Evolutionary conservation across 768 basidiomycete genomes (phyloP).

Genomic region (Boletus barrowsii): DNA sequence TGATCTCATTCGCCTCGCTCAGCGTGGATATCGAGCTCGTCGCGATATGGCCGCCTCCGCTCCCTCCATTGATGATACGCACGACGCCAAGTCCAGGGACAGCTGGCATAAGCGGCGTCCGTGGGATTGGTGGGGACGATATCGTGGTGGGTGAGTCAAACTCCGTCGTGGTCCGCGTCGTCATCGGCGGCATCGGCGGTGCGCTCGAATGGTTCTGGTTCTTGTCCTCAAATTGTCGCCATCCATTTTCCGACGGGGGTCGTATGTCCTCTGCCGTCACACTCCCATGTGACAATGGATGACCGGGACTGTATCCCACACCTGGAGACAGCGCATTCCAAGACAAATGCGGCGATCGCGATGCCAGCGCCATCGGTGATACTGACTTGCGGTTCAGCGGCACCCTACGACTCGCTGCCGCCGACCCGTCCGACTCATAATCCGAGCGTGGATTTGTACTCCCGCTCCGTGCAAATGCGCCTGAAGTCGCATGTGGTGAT

Average conservation of each 20-base stretch:
- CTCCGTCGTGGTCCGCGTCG: conserved; percentile 5
- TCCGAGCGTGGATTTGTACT: conserved; percentile 40
- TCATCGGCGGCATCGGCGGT: not conserved
- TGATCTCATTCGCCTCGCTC: conserved; percentile 23
- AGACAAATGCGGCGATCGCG: conserved; percentile 35
- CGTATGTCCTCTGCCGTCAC: conserved; percentile 24
- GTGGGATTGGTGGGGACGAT: conserved; percentile 38
- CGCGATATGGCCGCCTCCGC: conserved; percentile 20
- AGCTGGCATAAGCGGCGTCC: conserved; percentile 35
- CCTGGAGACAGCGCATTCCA: conserved; percentile 42
- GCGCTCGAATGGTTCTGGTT: not conserved
- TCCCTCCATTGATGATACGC: conserved; percentile 30
- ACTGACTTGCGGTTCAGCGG: conserved; percentile 64
- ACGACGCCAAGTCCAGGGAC: conserved; percentile 10
- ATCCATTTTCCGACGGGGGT: conserved; percentile 23
- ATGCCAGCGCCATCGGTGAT: conserved; percentile 68
- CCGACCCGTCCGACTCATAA: conserved; percentile 52
- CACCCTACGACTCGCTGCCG: conserved; percentile 49
- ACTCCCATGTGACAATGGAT: conserved; percentile 17
- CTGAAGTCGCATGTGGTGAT: conserved; percentile 23
- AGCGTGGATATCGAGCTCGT: conserved; percentile 32
- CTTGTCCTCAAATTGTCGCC: conserved; percentile 29
- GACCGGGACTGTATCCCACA: conserved; percentile 26
- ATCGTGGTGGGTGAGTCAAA: conserved; percentile 39
- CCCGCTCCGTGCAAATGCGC: conserved; percentile 9